Conservation (phyloP, 108 stramenopile genomes). For the Fragilariopsis cylindrus region DNA sequence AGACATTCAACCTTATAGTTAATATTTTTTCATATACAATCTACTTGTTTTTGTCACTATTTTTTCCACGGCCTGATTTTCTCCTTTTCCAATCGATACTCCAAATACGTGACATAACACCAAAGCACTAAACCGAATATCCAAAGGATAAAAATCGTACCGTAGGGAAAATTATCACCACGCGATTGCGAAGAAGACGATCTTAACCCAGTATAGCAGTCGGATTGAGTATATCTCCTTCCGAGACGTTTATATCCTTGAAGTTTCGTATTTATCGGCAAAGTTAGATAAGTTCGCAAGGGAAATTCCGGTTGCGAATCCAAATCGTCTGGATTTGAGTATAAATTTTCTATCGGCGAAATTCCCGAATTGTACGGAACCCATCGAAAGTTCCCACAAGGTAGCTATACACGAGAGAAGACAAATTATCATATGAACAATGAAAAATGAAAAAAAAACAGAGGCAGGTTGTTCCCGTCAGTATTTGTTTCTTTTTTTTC, state of each 20-base stretch:
- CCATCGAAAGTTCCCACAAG: conserved; percentile 58
- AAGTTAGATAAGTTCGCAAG: conserved; percentile 44
- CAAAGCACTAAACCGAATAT: conserved; percentile 8
- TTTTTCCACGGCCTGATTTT: too few species aligned
- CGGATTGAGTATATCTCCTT: neutral
- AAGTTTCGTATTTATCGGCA: neutral
- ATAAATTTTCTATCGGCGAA: conserved; percentile 76
- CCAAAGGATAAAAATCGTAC: conserved; percentile 16
- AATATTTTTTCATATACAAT: too few species aligned
- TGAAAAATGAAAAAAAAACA: neutral
- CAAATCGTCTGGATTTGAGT: conserved; percentile 67
- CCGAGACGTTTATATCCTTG: neutral
- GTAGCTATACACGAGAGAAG: conserved; percentile 20
- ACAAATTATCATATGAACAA: neutral
- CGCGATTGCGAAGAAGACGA: neutral
- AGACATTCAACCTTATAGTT: too few species aligned
- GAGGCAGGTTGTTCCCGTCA: neutral
- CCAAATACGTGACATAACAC: neutral
- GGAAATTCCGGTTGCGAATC: conserved; percentile 83
- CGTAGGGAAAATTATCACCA: neutral
- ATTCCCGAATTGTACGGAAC: conserved; percentile 73
- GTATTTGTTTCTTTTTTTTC: neutral
- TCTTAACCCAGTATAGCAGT: too few species aligned
- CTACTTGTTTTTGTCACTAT: too few species aligned
- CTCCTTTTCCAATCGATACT: too few species aligned